Conservation (phyloP, 495 filamentous ascomycete species). For the Letharia lupina region DNA sequence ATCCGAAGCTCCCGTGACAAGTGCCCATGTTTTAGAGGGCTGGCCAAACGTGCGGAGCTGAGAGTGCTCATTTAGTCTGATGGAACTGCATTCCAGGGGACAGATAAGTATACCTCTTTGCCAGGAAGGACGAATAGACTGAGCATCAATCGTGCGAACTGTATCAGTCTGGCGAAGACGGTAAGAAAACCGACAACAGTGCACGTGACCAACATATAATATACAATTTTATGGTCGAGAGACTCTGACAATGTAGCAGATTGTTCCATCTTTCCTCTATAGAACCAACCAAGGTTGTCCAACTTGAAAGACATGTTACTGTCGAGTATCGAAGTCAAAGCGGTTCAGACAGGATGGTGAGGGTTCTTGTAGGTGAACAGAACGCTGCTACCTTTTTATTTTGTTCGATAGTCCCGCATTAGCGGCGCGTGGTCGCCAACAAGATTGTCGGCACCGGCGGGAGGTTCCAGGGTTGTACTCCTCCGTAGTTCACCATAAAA, state of each 20-base stretch:
- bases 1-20: slow-evolving; percentile 93
- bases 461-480: not conserved
- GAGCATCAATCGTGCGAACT: slow-evolving; percentile 56
- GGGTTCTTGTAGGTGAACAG: not conserved
- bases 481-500: too few relatives aligned
- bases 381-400: not conserved
- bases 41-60: slow-evolving; percentile 87
- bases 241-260: not conserved
- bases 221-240: not conserved
- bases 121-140: slow-evolving; percentile 72
- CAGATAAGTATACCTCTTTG: slow-evolving; percentile 40
- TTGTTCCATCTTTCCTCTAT: slow-evolving; percentile 8
- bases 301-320: slow-evolving; percentile 14
- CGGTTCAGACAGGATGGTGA: not conserved
- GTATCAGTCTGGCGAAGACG: slow-evolving; percentile 47
- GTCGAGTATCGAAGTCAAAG: not conserved
- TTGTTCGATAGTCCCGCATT: slow-evolving; percentile 3
- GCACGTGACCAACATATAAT: slow-evolving; percentile 7
- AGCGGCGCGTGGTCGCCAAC: not conserved
- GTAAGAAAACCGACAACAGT: slow-evolving; percentile 9
- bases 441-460: not conserved
- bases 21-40: slow-evolving; percentile 78
- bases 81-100: not conserved
- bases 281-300: slow-evolving; percentile 18
- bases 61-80: not conserved